Conservation (phyloP, 2,329 filamentous ascomycete species). For the Arthrobotrys sphaeroides region DNA sequence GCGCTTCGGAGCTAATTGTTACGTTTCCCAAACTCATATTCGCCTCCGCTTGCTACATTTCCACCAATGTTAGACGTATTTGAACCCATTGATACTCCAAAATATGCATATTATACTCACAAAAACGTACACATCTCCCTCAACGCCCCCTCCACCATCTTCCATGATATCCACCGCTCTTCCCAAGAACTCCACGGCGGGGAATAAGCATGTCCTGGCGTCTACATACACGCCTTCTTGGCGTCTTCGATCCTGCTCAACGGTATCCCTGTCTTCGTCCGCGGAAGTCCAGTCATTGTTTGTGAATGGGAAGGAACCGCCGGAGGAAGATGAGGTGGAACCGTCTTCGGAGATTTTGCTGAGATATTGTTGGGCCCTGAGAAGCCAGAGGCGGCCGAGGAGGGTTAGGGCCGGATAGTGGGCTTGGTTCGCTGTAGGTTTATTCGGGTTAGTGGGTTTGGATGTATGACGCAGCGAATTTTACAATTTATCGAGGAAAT, state of each 20-base stretch:
- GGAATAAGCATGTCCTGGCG: constrained; percentile 47
- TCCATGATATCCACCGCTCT: constrained; percentile 30
- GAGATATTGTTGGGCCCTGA: constrained; percentile 39
- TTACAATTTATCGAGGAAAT: too few relatives aligned
- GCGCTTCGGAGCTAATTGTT: constrained; percentile 42
- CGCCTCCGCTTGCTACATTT: constrained; percentile 49
- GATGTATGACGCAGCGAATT: background rate
- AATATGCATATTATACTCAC: constrained; percentile 24
- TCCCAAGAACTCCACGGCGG: constrained; percentile 42
- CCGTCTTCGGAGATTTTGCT: constrained; percentile 51
- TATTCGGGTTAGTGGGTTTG: background rate
- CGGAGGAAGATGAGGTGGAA: constrained; percentile 36
- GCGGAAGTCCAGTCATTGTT: constrained; percentile 49
- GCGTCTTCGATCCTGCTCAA: constrained; percentile 40
- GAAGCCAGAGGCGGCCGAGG: constrained; percentile 46
- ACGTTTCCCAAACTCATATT: constrained; percentile 52
- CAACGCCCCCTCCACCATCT: background rate
- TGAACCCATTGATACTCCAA: background rate
- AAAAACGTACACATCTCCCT: constrained; percentile 40
- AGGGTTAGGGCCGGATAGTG: constrained; percentile 28
- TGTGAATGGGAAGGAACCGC: constrained; percentile 48
- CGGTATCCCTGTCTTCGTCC: constrained; percentile 47
- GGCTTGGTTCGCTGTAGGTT: constrained; percentile 26
- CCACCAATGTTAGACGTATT: background rate
- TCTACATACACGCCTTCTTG: constrained; percentile 50